Percentiles rank a stretch among this genome's conserved stretches.
Conservation (phyloP, 164 flowering plant genomes). For the Kingdonia uniflora region DNA sequence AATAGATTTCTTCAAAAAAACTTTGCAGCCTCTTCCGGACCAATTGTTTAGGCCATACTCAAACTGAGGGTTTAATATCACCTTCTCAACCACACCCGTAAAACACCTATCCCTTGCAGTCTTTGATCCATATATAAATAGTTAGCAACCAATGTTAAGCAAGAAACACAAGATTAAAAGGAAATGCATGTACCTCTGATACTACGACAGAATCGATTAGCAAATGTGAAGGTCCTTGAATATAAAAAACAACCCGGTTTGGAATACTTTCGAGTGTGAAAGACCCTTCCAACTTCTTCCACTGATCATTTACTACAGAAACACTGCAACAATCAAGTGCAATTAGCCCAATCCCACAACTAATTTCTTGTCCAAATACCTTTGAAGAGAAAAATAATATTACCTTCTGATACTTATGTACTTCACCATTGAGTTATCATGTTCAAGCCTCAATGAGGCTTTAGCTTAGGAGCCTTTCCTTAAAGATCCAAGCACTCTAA, state of each 20-base stretch:
- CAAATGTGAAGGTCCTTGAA: slow-evolving; percentile 80
- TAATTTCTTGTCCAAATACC: not conserved
- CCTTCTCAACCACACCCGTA: slow-evolving; percentile 41
- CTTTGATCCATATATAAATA: slow-evolving; percentile 8
- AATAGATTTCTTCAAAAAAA: slow-evolving; percentile 57
- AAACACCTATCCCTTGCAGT: slow-evolving; percentile 6
- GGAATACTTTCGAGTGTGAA: slow-evolving; percentile 55
- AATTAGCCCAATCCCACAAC: not conserved
- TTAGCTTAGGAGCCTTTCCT: slow-evolving; percentile 36
- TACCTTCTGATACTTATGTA: slow-evolving; percentile 63
- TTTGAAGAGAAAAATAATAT: not conserved
- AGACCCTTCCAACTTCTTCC: slow-evolving; percentile 73
- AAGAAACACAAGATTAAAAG: too few relatives aligned
- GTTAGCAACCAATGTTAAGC: too few relatives aligned
- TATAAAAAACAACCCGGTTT: slow-evolving; percentile 44
- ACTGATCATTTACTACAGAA: slow-evolving; percentile 32
- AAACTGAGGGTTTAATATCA: slow-evolving; percentile 67
- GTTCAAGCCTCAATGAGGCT: slow-evolving; percentile 67
- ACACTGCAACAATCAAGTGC: slow-evolving; percentile 28
- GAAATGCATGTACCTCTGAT: slow-evolving; percentile 6
- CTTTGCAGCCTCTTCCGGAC: slow-evolving; percentile 83
- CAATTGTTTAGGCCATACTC: slow-evolving; percentile 81
- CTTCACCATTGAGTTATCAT: slow-evolving; percentile 25
- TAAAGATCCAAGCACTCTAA: slow-evolving; percentile 51
- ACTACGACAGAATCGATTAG: slow-evolving; percentile 51